phyloP scores from a whole-genome alignment of 352 stramenopile genomes.

The Aphanomyces stellatus region DNA sequence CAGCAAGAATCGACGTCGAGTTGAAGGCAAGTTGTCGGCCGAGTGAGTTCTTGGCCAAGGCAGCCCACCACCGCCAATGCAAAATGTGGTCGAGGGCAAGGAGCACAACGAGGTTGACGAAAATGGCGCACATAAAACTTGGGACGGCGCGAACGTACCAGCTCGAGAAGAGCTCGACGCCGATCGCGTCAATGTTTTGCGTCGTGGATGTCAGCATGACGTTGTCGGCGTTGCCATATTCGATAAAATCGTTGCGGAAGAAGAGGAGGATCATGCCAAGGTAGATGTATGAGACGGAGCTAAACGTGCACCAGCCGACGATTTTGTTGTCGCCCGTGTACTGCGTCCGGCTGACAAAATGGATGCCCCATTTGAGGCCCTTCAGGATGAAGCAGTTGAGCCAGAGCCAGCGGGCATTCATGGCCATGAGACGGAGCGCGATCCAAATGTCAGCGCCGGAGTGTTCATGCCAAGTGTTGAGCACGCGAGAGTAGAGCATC shows the following conservation, averaged over 20 bases:
- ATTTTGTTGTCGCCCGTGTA: slow-evolving; percentile 1
- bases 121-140: background rate
- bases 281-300: slow-evolving; percentile 8
- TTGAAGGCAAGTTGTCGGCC: slow-evolving; percentile 7
- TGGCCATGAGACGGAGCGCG: background rate
- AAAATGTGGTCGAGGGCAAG: background rate
- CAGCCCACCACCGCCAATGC: background rate
- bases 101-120: background rate
- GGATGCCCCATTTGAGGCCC: background rate
- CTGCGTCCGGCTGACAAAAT: slow-evolving; percentile 2
- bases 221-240: background rate
- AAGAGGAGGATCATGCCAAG: slow-evolving; percentile 4
- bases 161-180: background rate
- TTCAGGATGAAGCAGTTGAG: slow-evolving; percentile 16
- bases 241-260: background rate
- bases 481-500: background rate
- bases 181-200: slow-evolving; percentile 5
- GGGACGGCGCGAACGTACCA: slow-evolving; percentile 9
- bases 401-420: slow-evolving; percentile 3
- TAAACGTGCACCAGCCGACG: slow-evolving; percentile 10
- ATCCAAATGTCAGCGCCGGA: background rate
- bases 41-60: background rate
- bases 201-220: background rate
- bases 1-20: slow-evolving; percentile 7
- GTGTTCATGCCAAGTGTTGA: background rate